Conservation (phyloP, 2,329 filamentous ascomycete species). For the Monosporascus sp. region DNA sequence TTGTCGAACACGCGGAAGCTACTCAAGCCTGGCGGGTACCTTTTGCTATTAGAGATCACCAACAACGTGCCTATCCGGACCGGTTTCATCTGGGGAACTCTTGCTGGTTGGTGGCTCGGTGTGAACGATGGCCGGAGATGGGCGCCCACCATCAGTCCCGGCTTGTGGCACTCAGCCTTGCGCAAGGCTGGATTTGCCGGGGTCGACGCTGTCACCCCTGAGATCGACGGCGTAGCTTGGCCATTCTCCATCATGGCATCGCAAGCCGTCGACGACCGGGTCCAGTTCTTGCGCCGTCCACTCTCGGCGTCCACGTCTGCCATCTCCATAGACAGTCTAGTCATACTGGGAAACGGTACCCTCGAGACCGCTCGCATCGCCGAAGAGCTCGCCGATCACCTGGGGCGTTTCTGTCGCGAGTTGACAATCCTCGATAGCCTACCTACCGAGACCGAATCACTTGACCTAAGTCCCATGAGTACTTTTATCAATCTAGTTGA, state of each 20-base stretch:
- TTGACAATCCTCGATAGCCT: no score
- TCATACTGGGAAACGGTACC: constrained; percentile 2
- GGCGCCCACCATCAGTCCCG: background rate
- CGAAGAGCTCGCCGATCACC: no score
- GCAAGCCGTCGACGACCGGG: constrained; percentile 10
- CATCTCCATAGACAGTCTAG: constrained; percentile 4
- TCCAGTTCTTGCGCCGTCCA: constrained; percentile 8
- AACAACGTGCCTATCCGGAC: background rate
- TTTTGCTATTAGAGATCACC: constrained; percentile 8
- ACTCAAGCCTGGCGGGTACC: constrained; percentile 30
- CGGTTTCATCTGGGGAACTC: background rate
- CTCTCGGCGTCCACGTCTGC: background rate
- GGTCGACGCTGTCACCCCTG: constrained; percentile 3
- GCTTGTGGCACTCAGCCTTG: background rate
- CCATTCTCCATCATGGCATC: constrained; percentile 4
- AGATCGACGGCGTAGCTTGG: background rate
- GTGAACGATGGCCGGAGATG: background rate
- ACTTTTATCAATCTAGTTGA: no score
- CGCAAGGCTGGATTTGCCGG: constrained; percentile 9
- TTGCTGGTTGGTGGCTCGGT: background rate
- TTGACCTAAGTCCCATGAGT: no score
- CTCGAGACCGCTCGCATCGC: constrained; percentile 1
- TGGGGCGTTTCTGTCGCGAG: no score
- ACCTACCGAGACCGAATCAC: no score
- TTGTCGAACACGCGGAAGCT: constrained; percentile 21